Percentiles rank a stretch among this genome's conserved stretches.
These are phyloP conservation scores for Halophytophthora polymorphica DNA, from an alignment of 352 stramenopile species.

Conservation along the genomic window DNA sequence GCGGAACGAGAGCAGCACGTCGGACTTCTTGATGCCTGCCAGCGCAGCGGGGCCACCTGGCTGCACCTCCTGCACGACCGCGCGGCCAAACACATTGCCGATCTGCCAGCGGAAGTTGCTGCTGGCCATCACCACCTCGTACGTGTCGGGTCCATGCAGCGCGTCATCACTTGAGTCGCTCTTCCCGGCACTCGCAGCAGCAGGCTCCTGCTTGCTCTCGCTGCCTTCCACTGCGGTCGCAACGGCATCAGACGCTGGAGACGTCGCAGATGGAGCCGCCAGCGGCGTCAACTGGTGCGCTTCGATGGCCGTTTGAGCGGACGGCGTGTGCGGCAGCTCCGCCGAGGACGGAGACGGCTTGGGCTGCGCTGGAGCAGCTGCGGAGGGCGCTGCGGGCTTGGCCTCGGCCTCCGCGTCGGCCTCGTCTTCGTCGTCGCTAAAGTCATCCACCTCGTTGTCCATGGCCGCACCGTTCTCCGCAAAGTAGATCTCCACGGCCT, in stretches of 20 bases:
- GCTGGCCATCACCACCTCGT: conserved; percentile 79
- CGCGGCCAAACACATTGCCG: conserved; percentile 77
- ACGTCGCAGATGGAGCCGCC: conserved; percentile 20
- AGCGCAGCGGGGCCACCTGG: conserved; percentile 55
- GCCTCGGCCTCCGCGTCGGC: conserved; percentile 22
- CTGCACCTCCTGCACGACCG: conserved; percentile 78
- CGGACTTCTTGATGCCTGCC: conserved; percentile 79
- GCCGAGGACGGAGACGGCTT: conserved; percentile 31
- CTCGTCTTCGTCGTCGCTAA: conserved; percentile 43
- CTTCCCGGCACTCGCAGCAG: conserved; percentile 6
- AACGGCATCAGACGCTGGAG: neutral
- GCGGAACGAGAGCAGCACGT: conserved; percentile 75
- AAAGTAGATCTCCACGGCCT: conserved; percentile 81
- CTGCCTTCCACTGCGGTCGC: no score
- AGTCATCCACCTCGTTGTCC: conserved; percentile 39
- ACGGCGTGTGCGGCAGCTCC: conserved; percentile 32
- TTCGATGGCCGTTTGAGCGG: conserved; percentile 42
- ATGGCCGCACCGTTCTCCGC: conserved; percentile 41
- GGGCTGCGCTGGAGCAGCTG: conserved; percentile 2
- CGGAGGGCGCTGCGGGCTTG: conserved; percentile 15
- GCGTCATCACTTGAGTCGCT: conserved; percentile 28
- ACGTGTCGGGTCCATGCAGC: conserved; percentile 61
- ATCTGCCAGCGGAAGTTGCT: conserved; percentile 82
- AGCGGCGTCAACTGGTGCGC: conserved; percentile 58
- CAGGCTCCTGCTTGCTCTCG: conserved; percentile 6